phyloP scores from a whole-genome alignment of 495 filamentous ascomycete species.

The Gamarada debralockiae region DNA sequence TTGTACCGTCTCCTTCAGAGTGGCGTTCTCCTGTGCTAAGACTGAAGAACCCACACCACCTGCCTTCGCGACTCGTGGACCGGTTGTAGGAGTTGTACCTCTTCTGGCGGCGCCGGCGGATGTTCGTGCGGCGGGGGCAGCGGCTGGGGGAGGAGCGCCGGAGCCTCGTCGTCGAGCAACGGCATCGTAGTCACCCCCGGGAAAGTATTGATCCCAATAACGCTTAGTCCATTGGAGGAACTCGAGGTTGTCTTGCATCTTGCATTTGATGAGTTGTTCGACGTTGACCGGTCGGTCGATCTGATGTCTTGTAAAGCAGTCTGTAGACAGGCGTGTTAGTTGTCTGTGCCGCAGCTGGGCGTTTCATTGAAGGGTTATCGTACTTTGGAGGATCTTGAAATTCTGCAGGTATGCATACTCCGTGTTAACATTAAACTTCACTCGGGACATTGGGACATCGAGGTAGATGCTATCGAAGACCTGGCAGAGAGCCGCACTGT shows the following conservation, averaged over 20 bases:
- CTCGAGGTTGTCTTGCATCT: slow-evolving; percentile 99
- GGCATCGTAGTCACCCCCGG: slow-evolving; percentile 94
- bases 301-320: slow-evolving; percentile 75
- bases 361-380: background rate
- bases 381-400: slow-evolving; percentile 84
- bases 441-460: slow-evolving; percentile 92
- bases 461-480: slow-evolving; percentile 96
- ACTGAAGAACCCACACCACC: slow-evolving; percentile 58
- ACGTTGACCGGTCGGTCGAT: slow-evolving; percentile 88
- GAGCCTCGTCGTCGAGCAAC: slow-evolving; percentile 77
- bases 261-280: slow-evolving; percentile 88
- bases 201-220: slow-evolving; percentile 98
- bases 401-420: slow-evolving; percentile 98
- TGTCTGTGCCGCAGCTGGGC: background rate
- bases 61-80: slow-evolving; percentile 45
- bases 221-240: slow-evolving; percentile 95
- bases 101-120: slow-evolving; percentile 55
- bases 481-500: slow-evolving; percentile 92
- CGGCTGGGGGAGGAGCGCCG: slow-evolving; percentile 50
- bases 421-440: slow-evolving; percentile 96
- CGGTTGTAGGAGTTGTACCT: slow-evolving; percentile 71
- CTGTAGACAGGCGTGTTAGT: slow-evolving; percentile 37
- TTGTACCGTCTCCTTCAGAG: slow-evolving; percentile 80
- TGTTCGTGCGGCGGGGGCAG: slow-evolving; percentile 41
- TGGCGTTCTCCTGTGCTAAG: slow-evolving; percentile 74